These are phyloP conservation scores for Epichloe hybrida DNA, from an alignment of 2,329 filamentous ascomycete genomes.

Conservation along the genomic window DNA sequence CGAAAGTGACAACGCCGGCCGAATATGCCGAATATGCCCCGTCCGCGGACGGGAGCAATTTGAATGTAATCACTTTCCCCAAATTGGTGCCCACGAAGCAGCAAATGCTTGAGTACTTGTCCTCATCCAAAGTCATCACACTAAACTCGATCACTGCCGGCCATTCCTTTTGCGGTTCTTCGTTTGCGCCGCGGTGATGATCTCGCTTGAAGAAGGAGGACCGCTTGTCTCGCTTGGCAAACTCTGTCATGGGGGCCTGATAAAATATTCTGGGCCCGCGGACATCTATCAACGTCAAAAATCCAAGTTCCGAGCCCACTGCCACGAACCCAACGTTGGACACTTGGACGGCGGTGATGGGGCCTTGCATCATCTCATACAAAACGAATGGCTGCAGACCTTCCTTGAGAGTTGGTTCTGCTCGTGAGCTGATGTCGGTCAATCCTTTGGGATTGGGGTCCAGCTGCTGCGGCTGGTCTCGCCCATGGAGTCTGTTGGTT, in stretches of 20 bases:
- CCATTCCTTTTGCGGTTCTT: constrained; percentile 49
- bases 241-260: constrained; percentile 56
- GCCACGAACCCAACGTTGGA: constrained; percentile 92
- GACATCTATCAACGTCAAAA: constrained; percentile 71
- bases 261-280: constrained; percentile 78
- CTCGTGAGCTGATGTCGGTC: constrained; percentile 58
- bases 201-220: constrained; percentile 50
- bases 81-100: constrained; percentile 82
- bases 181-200: constrained; percentile 13
- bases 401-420: constrained; percentile 61
- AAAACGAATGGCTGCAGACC: constrained; percentile 69
- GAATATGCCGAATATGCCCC: constrained; percentile 56
- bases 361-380: constrained; percentile 70
- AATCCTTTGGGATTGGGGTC: constrained; percentile 55
- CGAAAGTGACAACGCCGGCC: constrained; percentile 52
- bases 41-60: constrained; percentile 64
- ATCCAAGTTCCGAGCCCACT: constrained; percentile 71
- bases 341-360: constrained; percentile 65
- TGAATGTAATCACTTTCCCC: constrained; percentile 80
- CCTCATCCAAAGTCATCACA: constrained; percentile 85
- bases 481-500: constrained; percentile 59
- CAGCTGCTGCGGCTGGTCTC: constrained; percentile 36
- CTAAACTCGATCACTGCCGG: constrained; percentile 78
- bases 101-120: constrained; percentile 86
- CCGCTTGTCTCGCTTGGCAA: constrained; percentile 64